Evolutionary conservation across 441 rosid species (phyloP), one percentile per base, ranked within the genome.

Genomic region (Cnidoscolus chayamansa): DNA sequence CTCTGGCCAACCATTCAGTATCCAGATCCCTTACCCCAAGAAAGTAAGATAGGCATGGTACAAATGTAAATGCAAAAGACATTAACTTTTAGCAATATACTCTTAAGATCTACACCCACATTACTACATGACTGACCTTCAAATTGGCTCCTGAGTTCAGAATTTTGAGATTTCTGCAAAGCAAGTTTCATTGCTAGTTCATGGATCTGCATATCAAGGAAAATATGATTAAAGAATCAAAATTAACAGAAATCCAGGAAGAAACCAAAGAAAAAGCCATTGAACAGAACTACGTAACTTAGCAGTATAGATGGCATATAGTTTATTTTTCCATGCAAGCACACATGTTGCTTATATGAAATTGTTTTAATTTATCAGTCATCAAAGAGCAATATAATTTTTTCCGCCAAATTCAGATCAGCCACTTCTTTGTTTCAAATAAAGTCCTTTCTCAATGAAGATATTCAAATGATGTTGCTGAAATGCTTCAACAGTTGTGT

Each of bases 151-250:
- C 97, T 86, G 63, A 95, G 88, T 79, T 89, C 96, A 5, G 89
- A 80, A 77, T 91, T 95, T 76, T 88, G 95, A 54, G 96, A 87
- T 85, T 88, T 95, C 74, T 90, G 99, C 78, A 86, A 75, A 64
- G 97, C 83, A 64, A 95, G 98, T 80, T 92, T 95, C 88, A 92
- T 81, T 30, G 84, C 82, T 71, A 92, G 79, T 78, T 92, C 96
- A 74, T 95, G 99, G 58, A 91, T 88, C 97, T 94, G 90, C 73
- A 81, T 72, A 63, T 49, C 73, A 66, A 71, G 59, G 25, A 25
- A 64, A 65, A 74, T 37, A 76, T n/a, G 57, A 37, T 48, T 31
- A 10, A 30, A 10, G 10, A 45, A 47, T 10, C 61, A 60, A 37
- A 35, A 1, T 56, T 57, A 49, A 13, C 61, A 30, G 15, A 71